Evolutionary conservation across 129 eudicot genomes (phyloP).

Genomic region (Solidago caesia): DNA sequence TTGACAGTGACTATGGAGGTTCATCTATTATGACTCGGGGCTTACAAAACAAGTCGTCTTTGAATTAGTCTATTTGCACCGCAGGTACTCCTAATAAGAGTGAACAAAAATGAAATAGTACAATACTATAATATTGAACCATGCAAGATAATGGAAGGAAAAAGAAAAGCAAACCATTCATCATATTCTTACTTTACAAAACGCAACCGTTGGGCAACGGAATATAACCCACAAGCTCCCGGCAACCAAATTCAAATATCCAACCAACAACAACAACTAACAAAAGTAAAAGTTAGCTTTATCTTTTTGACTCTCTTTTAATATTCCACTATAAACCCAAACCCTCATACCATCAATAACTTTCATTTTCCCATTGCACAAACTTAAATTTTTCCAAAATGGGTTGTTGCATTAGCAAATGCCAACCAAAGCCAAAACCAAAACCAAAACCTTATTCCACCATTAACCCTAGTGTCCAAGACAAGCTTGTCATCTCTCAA

Average conservation of each 20-base stretch:
- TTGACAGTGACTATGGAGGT: too few relatives aligned
- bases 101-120: too few relatives aligned
- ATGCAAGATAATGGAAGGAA: neutral
- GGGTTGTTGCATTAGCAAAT: conserved; percentile 90
- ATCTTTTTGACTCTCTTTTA: conserved; percentile 24
- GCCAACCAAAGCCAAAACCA: conserved; percentile 47
- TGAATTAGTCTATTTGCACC: too few relatives aligned
- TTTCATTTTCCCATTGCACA: conserved; percentile 3
- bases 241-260: conserved; percentile 51
- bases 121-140: too few relatives aligned
- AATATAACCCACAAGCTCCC: conserved; percentile 26
- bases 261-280: conserved; percentile 12
- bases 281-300: conserved; percentile 40
- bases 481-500: conserved; percentile 72
- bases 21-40: too few relatives aligned
- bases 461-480: conserved; percentile 36
- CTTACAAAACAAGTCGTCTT: too few relatives aligned
- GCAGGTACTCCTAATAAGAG: too few relatives aligned
- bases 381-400: conserved; percentile 20
- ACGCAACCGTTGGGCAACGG: conserved; percentile 64
- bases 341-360: neutral
- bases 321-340: conserved; percentile 28
- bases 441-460: conserved; percentile 18
- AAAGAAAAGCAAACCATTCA: neutral
- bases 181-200: conserved; percentile 11